Base-by-base conservation (phyloP, 345 rosid species). In the Bruguiera gymnorhiza region DNA sequence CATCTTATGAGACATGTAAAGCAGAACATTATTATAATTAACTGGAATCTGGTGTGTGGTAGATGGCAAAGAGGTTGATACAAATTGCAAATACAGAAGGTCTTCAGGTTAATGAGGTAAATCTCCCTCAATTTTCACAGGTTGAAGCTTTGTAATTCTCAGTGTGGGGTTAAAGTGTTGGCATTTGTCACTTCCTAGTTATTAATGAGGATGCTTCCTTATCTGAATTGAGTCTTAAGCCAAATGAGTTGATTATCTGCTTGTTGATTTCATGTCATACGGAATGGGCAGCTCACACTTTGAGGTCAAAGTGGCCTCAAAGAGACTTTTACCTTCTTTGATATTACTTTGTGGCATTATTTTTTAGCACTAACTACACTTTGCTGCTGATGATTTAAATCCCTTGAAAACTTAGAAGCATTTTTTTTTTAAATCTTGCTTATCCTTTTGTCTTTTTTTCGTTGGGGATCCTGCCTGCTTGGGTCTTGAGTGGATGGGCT, bases 1-100 rank as follows among this genome's bases (percentile, higher is more conserved):
- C 60, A 43, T 13, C 18, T 24, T 16, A 56, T 56, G 60, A 57
- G 53, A 51, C 53, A 5, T 32, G 21, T 59, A 29, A 16, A 52
- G 46, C 67, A 10, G 32, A 29, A 18, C 30, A 23, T 46, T 21
- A 27, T 32, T 43, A 15, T 63, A 71, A 43, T 66, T 81, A 66
- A 83, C 53, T 3, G 67, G 60, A 70, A 46, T 72, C 78, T 77
- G 66, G 48, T 76, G 62, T 61, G 43, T 82, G 73, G 59, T 83
- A 95, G 99, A 95, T 95, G 91, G 97, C 89, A 54, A 95, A 95
- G 85, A 86, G 99, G 82, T 81, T 95, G 78, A 85, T 78, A 86
- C 97, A 92, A 69, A 75, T 95, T 72, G 88, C 96, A 52, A 85
- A 82, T 54, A 84, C 85, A 65, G 99, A 95, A 83, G 93, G 97